Percentiles rank a stretch among this genome's conserved stretches.
Conservation (phyloP, 2,329 filamentous ascomycete species). For the Fusarium coffeatum region DNA sequence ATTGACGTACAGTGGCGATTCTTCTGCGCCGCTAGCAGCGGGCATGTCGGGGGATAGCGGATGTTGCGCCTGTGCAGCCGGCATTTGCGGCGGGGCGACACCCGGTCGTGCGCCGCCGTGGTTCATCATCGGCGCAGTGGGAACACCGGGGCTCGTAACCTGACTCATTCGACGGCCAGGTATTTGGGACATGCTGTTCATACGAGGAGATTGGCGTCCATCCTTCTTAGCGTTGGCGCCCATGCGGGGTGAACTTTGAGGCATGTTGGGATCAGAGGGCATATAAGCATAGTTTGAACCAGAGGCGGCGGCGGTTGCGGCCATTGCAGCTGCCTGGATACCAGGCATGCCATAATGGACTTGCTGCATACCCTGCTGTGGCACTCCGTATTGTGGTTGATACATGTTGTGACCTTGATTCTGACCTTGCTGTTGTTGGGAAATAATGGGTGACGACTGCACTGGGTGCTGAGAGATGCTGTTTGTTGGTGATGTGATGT, state of each 20-base stretch:
- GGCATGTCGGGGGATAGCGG: conserved; percentile 85
- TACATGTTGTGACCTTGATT: conserved; percentile 81
- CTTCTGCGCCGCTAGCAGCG: conserved; percentile 76
- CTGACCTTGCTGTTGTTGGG: conserved; percentile 74
- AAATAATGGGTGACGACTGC: conserved; percentile 83
- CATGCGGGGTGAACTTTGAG: conserved; percentile 82
- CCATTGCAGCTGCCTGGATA: conserved; percentile 92
- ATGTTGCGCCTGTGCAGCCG: conserved; percentile 73
- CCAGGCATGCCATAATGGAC: conserved; percentile 78
- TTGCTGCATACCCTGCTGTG: conserved; percentile 76
- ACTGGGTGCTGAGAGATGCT: conserved; percentile 74
- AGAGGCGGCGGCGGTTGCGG: conserved; percentile 88
- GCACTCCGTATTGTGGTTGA: conserved; percentile 79
- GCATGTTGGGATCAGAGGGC: conserved; percentile 74
- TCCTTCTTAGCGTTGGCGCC: conserved; percentile 77
- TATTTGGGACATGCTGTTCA: conserved; percentile 71
- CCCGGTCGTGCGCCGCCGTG: conserved; percentile 66
- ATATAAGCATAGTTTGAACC: conserved; percentile 82
- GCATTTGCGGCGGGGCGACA: conserved; percentile 69
- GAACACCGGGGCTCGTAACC: conserved; percentile 78
- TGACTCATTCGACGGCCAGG: conserved; percentile 78
- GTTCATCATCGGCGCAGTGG: conserved; percentile 80
- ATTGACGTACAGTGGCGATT: conserved; percentile 96
- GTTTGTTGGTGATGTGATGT: conserved; percentile 79
- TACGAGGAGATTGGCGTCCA: conserved; percentile 81